phyloP scores from a whole-genome alignment of 352 stramenopile genomes.

The Globisporangium polare region DNA sequence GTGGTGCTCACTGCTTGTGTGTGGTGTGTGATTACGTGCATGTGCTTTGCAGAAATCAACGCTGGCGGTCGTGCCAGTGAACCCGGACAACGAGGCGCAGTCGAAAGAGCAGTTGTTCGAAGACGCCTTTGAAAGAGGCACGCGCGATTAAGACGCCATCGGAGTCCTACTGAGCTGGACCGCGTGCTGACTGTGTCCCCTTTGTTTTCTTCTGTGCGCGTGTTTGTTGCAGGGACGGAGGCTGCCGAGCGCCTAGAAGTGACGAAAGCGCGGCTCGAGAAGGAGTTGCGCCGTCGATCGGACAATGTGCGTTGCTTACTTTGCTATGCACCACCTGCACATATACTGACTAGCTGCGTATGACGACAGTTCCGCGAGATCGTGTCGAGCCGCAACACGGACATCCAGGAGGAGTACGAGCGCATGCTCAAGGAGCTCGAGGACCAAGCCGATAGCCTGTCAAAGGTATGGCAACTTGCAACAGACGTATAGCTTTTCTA shows the following conservation, averaged over 20 bases:
- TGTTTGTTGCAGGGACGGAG: slow-evolving; percentile 32
- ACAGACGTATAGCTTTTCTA: not conserved
- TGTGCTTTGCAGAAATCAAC: slow-evolving; percentile 38
- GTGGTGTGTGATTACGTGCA: slow-evolving; percentile 4
- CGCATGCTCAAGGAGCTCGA: slow-evolving; percentile 73
- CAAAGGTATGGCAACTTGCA: slow-evolving; percentile 10
- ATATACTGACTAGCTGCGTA: not conserved
- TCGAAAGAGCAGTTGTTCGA: slow-evolving; percentile 52
- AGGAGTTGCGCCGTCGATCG: slow-evolving; percentile 54
- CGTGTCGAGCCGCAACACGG: slow-evolving; percentile 62
- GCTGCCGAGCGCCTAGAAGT: slow-evolving; percentile 63
- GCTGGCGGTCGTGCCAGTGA: slow-evolving; percentile 48
- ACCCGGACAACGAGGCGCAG: slow-evolving; percentile 22
- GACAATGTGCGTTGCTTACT: slow-evolving; percentile 25
- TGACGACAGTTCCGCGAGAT: slow-evolving; percentile 50
- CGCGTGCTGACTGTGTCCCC: not conserved
- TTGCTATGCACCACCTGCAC: not conserved
- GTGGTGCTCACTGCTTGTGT: not conserved
- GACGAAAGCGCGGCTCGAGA: slow-evolving; percentile 58
- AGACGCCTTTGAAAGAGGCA: slow-evolving; percentile 44
- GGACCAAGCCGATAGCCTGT: slow-evolving; percentile 47
- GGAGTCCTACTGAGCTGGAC: too few relatives aligned
- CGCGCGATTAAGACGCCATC: not conserved
- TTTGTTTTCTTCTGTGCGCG: not conserved
- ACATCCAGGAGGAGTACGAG: slow-evolving; percentile 74